These are phyloP conservation scores for Tylopilus plumbeoviolaceoides DNA, from an alignment of 768 basidiomycete genomes.

Conservation along the genomic window DNA sequence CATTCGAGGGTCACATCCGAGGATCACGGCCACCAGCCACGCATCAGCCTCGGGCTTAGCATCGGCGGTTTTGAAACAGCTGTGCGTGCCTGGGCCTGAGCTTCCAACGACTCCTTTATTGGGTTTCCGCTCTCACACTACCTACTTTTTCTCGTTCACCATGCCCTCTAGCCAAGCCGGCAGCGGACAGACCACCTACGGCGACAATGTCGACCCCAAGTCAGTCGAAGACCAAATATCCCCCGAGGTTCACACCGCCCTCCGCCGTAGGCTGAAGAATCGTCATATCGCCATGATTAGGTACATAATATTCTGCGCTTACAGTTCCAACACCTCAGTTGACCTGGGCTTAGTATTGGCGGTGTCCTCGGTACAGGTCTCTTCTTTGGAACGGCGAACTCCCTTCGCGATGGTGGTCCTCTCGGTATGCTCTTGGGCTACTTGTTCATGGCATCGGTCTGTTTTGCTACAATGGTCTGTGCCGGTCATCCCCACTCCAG, in stretches of 20 bases:
- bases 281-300: slow-evolving; percentile 6
- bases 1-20: too few species aligned
- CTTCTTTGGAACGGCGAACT: not conserved
- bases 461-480: slow-evolving; percentile 1
- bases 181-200: not conserved
- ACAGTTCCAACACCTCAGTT: not conserved
- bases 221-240: not conserved
- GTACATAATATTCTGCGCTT: not conserved
- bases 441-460: not conserved
- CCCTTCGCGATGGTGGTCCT: slow-evolving; percentile 1
- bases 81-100: not conserved
- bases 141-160: not conserved
- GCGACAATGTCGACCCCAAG: not conserved
- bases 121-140: not conserved
- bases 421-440: not conserved
- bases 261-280: not conserved
- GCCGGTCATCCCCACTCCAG: not conserved
- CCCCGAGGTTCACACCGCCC: not conserved
- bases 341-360: not conserved
- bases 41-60: not conserved
- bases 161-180: not conserved
- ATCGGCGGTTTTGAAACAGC: not conserved
- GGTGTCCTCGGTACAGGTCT: slow-evolving; percentile 3
- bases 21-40: not conserved
- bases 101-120: not conserved